phyloP scores from a whole-genome alignment of 73 alveolate genomes.

The Effrenium voratum region DNA sequence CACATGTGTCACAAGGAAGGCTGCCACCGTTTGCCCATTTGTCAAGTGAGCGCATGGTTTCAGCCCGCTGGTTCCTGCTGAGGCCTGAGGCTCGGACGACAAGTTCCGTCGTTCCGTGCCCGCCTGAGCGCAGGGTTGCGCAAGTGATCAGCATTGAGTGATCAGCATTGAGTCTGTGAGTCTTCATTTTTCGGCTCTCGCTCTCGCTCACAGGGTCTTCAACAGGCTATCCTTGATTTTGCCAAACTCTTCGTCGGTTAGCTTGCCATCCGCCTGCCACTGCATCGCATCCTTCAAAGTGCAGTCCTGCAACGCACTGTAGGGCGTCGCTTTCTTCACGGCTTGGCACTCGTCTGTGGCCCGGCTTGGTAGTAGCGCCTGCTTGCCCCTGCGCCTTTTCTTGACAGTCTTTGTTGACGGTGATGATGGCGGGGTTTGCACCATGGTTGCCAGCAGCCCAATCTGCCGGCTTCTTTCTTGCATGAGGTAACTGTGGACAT shows the following conservation, averaged over 20 bases:
- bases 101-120: too few relatives aligned
- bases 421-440: not conserved
- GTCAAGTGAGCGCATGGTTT: too few relatives aligned
- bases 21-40: too few relatives aligned
- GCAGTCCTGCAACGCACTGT: not conserved
- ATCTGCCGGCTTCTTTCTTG: not conserved
- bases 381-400: not conserved
- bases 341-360: not conserved
- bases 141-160: too few relatives aligned
- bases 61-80: too few relatives aligned
- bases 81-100: too few relatives aligned
- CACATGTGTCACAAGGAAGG: too few relatives aligned
- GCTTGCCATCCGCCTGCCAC: slow-evolving; percentile 22
- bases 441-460: not conserved
- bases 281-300: slow-evolving; percentile 11
- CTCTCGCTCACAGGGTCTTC: not conserved
- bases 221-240: not conserved
- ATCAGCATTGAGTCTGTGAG: too few relatives aligned
- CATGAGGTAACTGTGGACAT: slow-evolving; percentile 11
- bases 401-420: too few relatives aligned
- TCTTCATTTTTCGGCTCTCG: not conserved
- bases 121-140: too few relatives aligned
- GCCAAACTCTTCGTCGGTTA: not conserved
- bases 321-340: not conserved
- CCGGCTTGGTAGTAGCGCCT: not conserved